Evolutionary conservation across 1,284 basidiomycete species (phyloP).

Genomic region (Peniophora sp.): DNA sequence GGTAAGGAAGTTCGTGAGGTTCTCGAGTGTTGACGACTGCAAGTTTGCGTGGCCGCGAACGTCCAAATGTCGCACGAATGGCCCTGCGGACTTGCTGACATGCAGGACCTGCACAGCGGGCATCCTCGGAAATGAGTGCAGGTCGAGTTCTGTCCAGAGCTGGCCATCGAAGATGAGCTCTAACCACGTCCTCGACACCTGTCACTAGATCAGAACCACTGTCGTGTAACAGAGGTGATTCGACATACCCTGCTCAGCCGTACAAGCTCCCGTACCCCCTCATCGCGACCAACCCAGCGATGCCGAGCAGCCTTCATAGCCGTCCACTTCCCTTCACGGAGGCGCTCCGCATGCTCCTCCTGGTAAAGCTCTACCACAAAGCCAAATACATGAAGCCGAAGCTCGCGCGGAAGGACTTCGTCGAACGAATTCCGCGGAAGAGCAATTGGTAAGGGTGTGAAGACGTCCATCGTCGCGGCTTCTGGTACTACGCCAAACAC

Average conservation of each 20-base stretch:
- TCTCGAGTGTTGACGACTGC: constrained; percentile 37
- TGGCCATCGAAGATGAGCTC: constrained; percentile 80
- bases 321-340: constrained; percentile 45
- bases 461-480: constrained; percentile 34
- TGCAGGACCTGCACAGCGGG: constrained; percentile 40
- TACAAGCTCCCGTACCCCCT: constrained; percentile 70
- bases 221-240: constrained; percentile 15
- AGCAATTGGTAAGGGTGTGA: constrained; percentile 37
- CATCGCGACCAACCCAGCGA: constrained; percentile 67
- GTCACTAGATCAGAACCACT: constrained; percentile 9
- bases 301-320: constrained; percentile 46
- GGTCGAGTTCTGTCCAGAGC: constrained; percentile 67
- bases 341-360: constrained; percentile 36
- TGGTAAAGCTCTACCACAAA: constrained; percentile 47
- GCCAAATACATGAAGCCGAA: constrained; percentile 60
- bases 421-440: constrained; percentile 53
- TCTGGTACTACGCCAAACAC: constrained; percentile 47
- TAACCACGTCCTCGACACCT: constrained; percentile 84
- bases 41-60: constrained; percentile 60
- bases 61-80: constrained; percentile 62
- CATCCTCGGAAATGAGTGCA: constrained; percentile 53
- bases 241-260: constrained; percentile 68
- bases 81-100: constrained; percentile 45
- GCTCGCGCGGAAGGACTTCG: constrained; percentile 63
- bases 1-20: constrained; percentile 47